Base-by-base conservation (phyloP, 805 yeast species). In the Saturnispora quitensis region DNA sequence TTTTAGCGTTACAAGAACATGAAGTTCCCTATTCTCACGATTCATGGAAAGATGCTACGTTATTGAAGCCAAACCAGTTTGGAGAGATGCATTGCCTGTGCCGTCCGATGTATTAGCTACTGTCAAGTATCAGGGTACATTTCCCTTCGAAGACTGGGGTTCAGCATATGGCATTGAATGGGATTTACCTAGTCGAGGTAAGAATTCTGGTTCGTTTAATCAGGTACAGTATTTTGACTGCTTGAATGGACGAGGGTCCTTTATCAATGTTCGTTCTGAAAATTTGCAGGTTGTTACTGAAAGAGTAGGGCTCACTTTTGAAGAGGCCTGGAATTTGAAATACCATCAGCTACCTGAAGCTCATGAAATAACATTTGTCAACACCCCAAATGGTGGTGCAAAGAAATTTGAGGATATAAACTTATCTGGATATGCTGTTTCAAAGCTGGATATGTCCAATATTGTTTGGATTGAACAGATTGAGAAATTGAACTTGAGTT, bases 161-260 rank as follows among this genome's bases (percentile, higher is more conserved):
- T 13, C 8, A 18, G 27, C 36, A n/a, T 47, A 44, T 35, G 50
- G 46, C 3, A 20, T 48, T 20, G 50, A 48, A 48, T 48, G 50
- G 50, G 50, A 48, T 42, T 50, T 43, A n/a, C 15, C 17, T 9
- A 28, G 6, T 8, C 35, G 44, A 35, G 97, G 97, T 1, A 87
- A 82, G 59, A 80, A 89, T 62, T 68, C 76, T 55, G 98, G 98
- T 0, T 52, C 62, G 1, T 54, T 79, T 27, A 70, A 76, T 20
- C 87, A 83, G 0, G 59, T 66, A 0, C 58, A 62, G 50, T 87
- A 87, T 62, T 90, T 90, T 63, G 64, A 27, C 7, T 34, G 36
- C n/a, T 66, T 54, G n/a, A 62, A 56, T 0, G 71, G 70, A 0
- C 68, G 82, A 2, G 95, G 87, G 0, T 79, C 89, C 4, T 87